These are phyloP conservation scores for Saturnispora sanitii DNA, from an alignment of 805 yeast species.

Conservation along the genomic window DNA sequence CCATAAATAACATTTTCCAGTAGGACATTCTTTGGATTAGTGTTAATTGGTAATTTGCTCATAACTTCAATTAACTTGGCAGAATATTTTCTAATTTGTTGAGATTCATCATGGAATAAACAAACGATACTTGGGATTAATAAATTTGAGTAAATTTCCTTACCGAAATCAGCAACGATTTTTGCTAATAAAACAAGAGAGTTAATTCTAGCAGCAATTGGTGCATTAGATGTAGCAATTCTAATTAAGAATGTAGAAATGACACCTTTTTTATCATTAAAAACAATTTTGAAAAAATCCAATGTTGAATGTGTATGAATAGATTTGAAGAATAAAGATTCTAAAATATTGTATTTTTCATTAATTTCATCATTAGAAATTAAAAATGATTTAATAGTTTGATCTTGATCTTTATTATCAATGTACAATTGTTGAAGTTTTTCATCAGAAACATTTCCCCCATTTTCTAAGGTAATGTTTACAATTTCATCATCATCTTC, in stretches of 20 bases:
- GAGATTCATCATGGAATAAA: slow-evolving; percentile 42
- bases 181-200: slow-evolving; percentile 35
- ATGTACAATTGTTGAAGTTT: slow-evolving; percentile 14
- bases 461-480: slow-evolving; percentile 20
- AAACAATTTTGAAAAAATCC: slow-evolving; percentile 15
- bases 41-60: slow-evolving; percentile 13
- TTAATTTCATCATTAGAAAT: slow-evolving; percentile 22
- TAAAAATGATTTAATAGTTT: slow-evolving; percentile 28
- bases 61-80: slow-evolving; percentile 31
- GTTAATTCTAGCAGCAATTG: slow-evolving; percentile 44
- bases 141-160: slow-evolving; percentile 33
- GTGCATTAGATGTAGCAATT: slow-evolving; percentile 47
- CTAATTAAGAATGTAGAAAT: slow-evolving; percentile 51
- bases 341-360: slow-evolving; percentile 33
- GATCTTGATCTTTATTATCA: slow-evolving; percentile 13
- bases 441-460: slow-evolving; percentile 11
- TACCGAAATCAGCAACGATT: slow-evolving; percentile 28
- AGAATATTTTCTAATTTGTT: slow-evolving; percentile 39
- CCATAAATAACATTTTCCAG: slow-evolving; percentile 54
- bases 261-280: slow-evolving; percentile 15
- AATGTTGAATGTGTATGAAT: slow-evolving; percentile 20
- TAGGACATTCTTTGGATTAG: slow-evolving; percentile 32
- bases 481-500: slow-evolving; percentile 24
- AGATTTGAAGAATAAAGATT: slow-evolving; percentile 36
- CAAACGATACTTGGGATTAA: slow-evolving; percentile 50